Percentiles rank a stretch among this genome's conserved stretches.
Evolutionary conservation across 139 green algal species (phyloP).

Genomic region (Tetraselmis chui): DNA sequence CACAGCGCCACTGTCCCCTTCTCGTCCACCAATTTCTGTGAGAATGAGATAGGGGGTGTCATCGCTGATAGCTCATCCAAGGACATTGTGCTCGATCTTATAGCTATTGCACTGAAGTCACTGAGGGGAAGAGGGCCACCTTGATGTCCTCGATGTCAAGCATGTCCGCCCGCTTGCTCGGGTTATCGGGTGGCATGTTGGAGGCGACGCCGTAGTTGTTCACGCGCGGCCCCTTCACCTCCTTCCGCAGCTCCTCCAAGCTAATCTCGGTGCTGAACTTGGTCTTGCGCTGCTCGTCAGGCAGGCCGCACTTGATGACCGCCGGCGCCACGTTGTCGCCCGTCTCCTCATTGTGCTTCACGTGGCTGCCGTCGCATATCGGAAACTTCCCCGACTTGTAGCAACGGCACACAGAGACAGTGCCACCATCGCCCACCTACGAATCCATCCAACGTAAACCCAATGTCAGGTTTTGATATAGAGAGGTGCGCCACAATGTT

Average conservation of each 20-base stretch:
- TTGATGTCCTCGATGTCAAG: constrained; percentile 12
- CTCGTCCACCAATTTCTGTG: constrained; percentile 3
- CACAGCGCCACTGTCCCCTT: constrained; percentile 9
- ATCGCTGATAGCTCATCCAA: too few species aligned
- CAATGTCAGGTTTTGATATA: neutral
- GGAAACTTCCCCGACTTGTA: constrained; percentile 9
- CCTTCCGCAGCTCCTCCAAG: constrained; percentile 1
- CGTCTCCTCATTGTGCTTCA: constrained; percentile 13
- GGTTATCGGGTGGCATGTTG: constrained; percentile 13
- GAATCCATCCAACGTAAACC: neutral
- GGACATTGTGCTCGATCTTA: too few species aligned
- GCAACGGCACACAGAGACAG: constrained; percentile 8
- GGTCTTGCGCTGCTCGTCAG: constrained; percentile 1
- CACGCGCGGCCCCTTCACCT: constrained; percentile 5
- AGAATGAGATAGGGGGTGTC: too few species aligned
- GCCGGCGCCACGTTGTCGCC: constrained; percentile 15
- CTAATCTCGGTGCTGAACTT: constrained; percentile 4
- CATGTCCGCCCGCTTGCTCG: constrained; percentile 7
- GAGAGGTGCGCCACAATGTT: too few species aligned
- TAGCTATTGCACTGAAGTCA: too few species aligned
- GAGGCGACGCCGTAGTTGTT: constrained; percentile 13
- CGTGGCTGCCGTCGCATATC: constrained; percentile 13
- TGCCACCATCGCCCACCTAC: constrained; percentile 3
- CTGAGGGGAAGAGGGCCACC: too few species aligned
- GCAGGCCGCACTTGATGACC: constrained; percentile 8